These are phyloP conservation scores for Gleditsia sinensis DNA, from an alignment of 306 rosid genomes.

Conservation along the genomic window DNA sequence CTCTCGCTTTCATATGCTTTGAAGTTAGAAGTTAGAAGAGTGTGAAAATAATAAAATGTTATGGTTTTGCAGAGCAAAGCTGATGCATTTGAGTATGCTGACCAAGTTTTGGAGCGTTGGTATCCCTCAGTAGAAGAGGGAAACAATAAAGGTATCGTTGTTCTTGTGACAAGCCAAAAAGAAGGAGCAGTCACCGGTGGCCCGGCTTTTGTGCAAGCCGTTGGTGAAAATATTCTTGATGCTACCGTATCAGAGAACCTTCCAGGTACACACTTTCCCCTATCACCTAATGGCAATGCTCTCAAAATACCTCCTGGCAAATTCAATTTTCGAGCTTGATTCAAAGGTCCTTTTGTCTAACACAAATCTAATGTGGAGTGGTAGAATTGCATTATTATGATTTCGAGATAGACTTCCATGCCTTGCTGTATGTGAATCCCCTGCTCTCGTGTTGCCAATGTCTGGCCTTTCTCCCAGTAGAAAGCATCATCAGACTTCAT, in stretches of 20 bases:
- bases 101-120: slow-evolving; percentile 97
- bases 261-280: too few relatives aligned
- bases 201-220: slow-evolving; percentile 91
- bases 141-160: slow-evolving; percentile 80
- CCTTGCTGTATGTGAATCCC: too few relatives aligned
- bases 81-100: slow-evolving; percentile 89
- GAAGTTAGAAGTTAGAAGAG: not conserved
- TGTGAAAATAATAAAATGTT: not conserved
- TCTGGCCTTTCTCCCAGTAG: too few relatives aligned
- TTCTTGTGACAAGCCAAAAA: slow-evolving; percentile 94
- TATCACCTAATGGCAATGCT: too few relatives aligned
- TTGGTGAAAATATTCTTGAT: slow-evolving; percentile 87
- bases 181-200: slow-evolving; percentile 99
- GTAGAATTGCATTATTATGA: too few relatives aligned
- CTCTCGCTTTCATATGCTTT: not conserved
- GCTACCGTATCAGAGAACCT: slow-evolving; percentile 93
- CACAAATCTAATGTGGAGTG: too few relatives aligned
- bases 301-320: too few relatives aligned
- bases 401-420: too few relatives aligned
- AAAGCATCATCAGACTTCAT: too few relatives aligned
- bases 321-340: too few relatives aligned
- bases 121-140: slow-evolving; percentile 96
- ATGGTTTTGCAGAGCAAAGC: slow-evolving; percentile 77
- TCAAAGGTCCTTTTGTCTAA: too few relatives aligned
- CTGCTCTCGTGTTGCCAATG: too few relatives aligned